A percentile compares a stretch with the other conserved stretches of the same genome.
Evolutionary conservation across 805 yeast genomes (phyloP).

Genomic region (Torulaspora franciscae): DNA sequence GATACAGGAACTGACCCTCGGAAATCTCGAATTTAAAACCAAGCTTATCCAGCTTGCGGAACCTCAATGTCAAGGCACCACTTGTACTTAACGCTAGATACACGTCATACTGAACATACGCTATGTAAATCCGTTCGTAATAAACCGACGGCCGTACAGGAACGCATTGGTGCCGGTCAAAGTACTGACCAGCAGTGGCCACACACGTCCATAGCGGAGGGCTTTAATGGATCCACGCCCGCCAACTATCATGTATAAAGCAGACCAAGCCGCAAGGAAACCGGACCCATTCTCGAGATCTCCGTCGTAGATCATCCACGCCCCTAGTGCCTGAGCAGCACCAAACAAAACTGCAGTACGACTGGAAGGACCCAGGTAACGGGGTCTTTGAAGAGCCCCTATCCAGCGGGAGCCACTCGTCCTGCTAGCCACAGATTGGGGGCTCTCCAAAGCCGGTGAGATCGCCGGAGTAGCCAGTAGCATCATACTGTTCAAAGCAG

Average conservation of each 20-base stretch:
- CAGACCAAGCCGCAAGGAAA: slow-evolving; percentile 74
- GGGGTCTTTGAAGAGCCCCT: slow-evolving; percentile 18
- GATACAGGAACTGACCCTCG: too few species aligned
- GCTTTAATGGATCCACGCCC: slow-evolving; percentile 53
- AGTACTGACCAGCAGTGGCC: slow-evolving; percentile 56
- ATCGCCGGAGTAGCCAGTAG: slow-evolving; percentile 39
- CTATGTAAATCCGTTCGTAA: slow-evolving; percentile 39
- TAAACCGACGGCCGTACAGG: slow-evolving; percentile 65
- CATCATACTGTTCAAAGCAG: slow-evolving; percentile 39
- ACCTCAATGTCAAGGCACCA: too few species aligned
- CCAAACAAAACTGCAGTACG: slow-evolving; percentile 52
- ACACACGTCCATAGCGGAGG: slow-evolving; percentile 51
- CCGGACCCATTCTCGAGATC: slow-evolving; percentile 79
- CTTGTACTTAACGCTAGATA: too few species aligned
- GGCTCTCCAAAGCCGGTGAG: slow-evolving; percentile 29
- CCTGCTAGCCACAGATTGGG: slow-evolving; percentile 12
- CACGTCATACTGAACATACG: neutral
- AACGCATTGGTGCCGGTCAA: slow-evolving; percentile 59
- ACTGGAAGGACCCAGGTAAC: slow-evolving; percentile 34
- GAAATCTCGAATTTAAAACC: too few species aligned
- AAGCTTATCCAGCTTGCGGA: too few species aligned
- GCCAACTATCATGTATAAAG: slow-evolving; percentile 66
- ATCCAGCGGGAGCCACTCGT: slow-evolving; percentile 4
- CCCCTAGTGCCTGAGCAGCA: slow-evolving; percentile 57
- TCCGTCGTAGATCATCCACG: slow-evolving; percentile 70